Evolutionary conservation across 306 rosid species (phyloP).

Genomic region (Glycyrrhiza uralensis): DNA sequence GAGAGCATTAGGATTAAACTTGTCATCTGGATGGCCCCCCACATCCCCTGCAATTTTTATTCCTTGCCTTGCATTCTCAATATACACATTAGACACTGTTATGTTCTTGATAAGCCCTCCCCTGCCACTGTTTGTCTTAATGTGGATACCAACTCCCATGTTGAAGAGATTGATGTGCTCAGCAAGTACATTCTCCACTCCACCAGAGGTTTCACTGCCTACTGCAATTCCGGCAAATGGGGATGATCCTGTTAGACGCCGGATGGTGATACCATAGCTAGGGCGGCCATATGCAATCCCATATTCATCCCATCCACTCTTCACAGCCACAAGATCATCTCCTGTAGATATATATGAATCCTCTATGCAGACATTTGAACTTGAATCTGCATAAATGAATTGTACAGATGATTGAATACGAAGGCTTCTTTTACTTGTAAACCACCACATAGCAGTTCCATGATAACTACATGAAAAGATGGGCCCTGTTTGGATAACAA

Average conservation of each 20-base stretch:
- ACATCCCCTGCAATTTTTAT: conserved; percentile 80
- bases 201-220: conserved; percentile 95
- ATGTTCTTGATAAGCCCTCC: conserved; percentile 76
- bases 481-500: too few relatives aligned
- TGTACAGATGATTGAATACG: not conserved
- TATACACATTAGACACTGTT: conserved; percentile 56
- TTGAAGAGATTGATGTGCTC: conserved; percentile 73
- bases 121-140: conserved; percentile 80
- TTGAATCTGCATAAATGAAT: conserved; percentile 59
- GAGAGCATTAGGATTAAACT: conserved; percentile 65
- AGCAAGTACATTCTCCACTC: conserved; percentile 77
- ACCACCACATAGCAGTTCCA: not conserved
- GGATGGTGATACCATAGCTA: conserved; percentile 65
- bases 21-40: conserved; percentile 81
- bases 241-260: conserved; percentile 72
- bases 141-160: conserved; percentile 83
- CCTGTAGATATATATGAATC: conserved; percentile 83
- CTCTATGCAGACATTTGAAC: conserved; percentile 86
- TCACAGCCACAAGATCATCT: conserved; percentile 86
- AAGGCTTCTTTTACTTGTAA: not conserved
- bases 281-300: conserved; percentile 77
- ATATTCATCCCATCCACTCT: conserved; percentile 94
- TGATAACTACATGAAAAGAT: not conserved
- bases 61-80: conserved; percentile 64
- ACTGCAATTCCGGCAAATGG: conserved; percentile 80